These are phyloP conservation scores for Sporothrix brunneoviolacea DNA, from an alignment of 2,329 filamentous ascomycete species.

Conservation along the genomic window DNA sequence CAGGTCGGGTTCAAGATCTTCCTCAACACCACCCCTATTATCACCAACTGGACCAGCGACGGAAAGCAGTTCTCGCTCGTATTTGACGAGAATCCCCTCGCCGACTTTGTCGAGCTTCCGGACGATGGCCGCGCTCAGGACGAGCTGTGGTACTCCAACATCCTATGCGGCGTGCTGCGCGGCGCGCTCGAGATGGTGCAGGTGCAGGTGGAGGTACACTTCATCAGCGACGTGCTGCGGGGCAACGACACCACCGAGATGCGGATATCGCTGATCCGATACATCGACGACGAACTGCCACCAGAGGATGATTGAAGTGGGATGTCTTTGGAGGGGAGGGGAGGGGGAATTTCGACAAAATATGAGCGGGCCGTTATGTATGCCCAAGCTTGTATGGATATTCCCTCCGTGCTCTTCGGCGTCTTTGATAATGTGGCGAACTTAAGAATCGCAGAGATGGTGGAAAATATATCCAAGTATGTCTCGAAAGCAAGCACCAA, in stretches of 20 bases:
- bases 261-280: conserved; percentile 83
- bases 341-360: too few relatives aligned
- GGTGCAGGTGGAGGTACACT: conserved; percentile 97
- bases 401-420: too few relatives aligned
- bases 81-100: conserved; percentile 94
- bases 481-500: too few relatives aligned
- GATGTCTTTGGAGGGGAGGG: too few relatives aligned
- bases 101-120: conserved; percentile 94
- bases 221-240: conserved; percentile 85
- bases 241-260: conserved; percentile 97
- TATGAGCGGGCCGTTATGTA: too few relatives aligned
- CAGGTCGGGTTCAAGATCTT: conserved; percentile 99
- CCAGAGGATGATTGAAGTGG: conserved; percentile 74
- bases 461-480: too few relatives aligned
- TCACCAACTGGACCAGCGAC: conserved; percentile 94
- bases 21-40: conserved; percentile 86
- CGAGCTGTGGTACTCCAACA: conserved; percentile 97
- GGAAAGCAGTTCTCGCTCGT: conserved; percentile 94
- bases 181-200: conserved; percentile 97
- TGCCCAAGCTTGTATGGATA: too few relatives aligned
- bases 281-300: conserved; percentile 96
- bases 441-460: too few relatives aligned
- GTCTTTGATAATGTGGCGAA: too few relatives aligned
- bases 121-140: conserved; percentile 94
- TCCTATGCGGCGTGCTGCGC: conserved; percentile 85